Percentiles rank a stretch among this genome's conserved stretches.
Evolutionary conservation across 495 filamentous ascomycete genomes (phyloP).

Genomic region (Cryomyces antarcticus): DNA sequence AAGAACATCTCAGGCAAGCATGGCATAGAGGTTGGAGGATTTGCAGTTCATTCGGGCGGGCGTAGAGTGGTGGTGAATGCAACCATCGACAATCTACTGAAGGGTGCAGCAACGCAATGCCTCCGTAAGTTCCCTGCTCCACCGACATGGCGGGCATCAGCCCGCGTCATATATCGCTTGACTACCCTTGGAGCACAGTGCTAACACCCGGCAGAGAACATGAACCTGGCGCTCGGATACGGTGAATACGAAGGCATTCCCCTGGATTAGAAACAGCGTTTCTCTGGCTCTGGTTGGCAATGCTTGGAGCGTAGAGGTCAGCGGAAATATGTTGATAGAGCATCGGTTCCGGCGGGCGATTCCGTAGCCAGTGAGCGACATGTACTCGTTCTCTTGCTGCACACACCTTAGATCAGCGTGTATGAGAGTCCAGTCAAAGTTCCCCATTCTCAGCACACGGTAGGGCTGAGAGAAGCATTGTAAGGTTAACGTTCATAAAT

Average conservation of each 20-base stretch:
- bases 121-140: conserved; percentile 40
- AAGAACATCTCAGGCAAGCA: conserved; percentile 81
- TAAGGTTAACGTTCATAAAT: too few species aligned
- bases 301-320: too few species aligned
- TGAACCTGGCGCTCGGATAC: conserved; percentile 90
- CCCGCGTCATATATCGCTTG: not conserved
- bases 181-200: not conserved
- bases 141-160: not conserved
- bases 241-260: conserved; percentile 86
- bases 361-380: too few species aligned
- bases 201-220: conserved; percentile 48
- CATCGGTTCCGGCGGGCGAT: too few species aligned
- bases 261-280: not conserved
- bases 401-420: too few species aligned
- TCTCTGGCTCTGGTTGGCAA: too few species aligned
- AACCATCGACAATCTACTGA: conserved; percentile 94
- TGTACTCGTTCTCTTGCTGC: too few species aligned
- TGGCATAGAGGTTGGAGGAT: conserved; percentile 86
- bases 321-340: too few species aligned
- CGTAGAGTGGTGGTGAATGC: conserved; percentile 86
- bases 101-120: conserved; percentile 93
- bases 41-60: conserved; percentile 71
- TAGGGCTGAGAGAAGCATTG: too few species aligned
- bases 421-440: too few species aligned
- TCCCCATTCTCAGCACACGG: too few species aligned